Conservation (phyloP, 2,329 filamentous ascomycete genomes). For the Berkeleyomyces basicola region DNA sequence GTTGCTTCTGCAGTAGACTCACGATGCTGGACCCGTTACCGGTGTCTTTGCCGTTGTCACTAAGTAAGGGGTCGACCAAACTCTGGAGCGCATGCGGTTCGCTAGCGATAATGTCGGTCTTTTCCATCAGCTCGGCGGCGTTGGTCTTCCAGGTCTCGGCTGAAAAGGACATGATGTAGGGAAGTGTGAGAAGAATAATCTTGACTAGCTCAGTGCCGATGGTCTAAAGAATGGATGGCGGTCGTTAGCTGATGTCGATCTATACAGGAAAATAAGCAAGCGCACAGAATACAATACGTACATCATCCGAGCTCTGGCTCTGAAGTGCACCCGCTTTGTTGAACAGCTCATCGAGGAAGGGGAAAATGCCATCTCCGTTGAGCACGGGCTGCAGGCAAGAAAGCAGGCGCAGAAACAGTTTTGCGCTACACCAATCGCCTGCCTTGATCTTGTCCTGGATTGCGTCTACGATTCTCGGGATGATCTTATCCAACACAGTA, state of each 20-base stretch:
- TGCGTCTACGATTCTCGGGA: slow-evolving; percentile 43
- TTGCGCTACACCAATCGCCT: slow-evolving; percentile 80
- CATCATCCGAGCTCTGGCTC: slow-evolving; percentile 83
- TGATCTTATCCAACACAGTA: slow-evolving; percentile 54
- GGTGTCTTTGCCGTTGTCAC: slow-evolving; percentile 44
- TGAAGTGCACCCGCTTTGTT: slow-evolving; percentile 80
- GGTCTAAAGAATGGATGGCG: slow-evolving; percentile 26
- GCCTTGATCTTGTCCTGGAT: slow-evolving; percentile 50
- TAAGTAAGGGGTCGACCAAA: slow-evolving; percentile 62
- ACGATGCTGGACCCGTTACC: slow-evolving; percentile 54
- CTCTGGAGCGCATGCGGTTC: slow-evolving; percentile 73
- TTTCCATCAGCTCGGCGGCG: slow-evolving; percentile 67
- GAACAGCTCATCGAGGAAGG: slow-evolving; percentile 79
- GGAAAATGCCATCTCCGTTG: slow-evolving; percentile 71
- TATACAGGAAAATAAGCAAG: background rate
- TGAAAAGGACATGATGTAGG: slow-evolving; percentile 67
- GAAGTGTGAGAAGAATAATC: slow-evolving; percentile 86
- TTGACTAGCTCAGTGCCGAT: slow-evolving; percentile 81
- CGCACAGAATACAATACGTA: slow-evolving; percentile 29
- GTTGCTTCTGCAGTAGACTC: slow-evolving; percentile 67
- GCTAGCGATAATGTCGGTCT: slow-evolving; percentile 85
- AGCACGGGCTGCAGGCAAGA: slow-evolving; percentile 70
- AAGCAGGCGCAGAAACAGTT: slow-evolving; percentile 76
- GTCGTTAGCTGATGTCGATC: slow-evolving; percentile 7
- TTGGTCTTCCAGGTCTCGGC: slow-evolving; percentile 55